Base-by-base conservation (phyloP, 257 asterid genomes). In the Solanum pennellii region DNA sequence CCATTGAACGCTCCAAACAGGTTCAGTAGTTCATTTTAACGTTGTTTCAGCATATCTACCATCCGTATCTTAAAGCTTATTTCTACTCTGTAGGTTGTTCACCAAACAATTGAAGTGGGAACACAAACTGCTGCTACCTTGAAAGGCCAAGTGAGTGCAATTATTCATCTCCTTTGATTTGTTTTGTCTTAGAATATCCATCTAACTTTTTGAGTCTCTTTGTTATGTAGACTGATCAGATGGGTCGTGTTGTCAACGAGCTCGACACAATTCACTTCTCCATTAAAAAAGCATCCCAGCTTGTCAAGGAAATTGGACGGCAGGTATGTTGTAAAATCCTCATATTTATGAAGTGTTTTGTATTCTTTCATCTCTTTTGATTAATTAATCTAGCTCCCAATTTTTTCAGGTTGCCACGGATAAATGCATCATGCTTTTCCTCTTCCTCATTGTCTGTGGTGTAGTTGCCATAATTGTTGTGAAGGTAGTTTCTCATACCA, bases 1-100 rank as follows among this genome's bases (percentile, higher is more conserved):
- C 99, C 90, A 93, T 97, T 91, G 99, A 97, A 89, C 99, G 99
- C 86, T 97, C 99, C 86, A 95, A 97, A 93, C 99, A 97, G 98
- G 99, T 95, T 84, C 84, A 83, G 66, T 35, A 66, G 56, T 80
- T 42, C 72, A 62, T 82, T 87, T 39, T 73, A 41, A 14, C 59
- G 84, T 86, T 87, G 83, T 89, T 84, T 89, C 79, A 25, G 52
- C 82, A 74, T 87, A 35, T 62, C 45, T 52, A 44, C 29, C 79
- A 37, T 87, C 83, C 12, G 23, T 69, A 82, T 85, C 72, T 85
- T 88, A 12, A 12, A 89, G 90, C 88, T 86, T 83, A 47, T 21
- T 87, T 73, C 82, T 87, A 25, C 85, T 69, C 75, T 88, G 80
- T 89, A 97, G 99, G 99, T 97, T 87, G 99, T 97, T 91, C 98